A percentile compares a stretch with the other conserved stretches of the same genome.
phyloP scores from a whole-genome alignment of 2,329 filamentous ascomycete species.

The Penicillium sp. region DNA sequence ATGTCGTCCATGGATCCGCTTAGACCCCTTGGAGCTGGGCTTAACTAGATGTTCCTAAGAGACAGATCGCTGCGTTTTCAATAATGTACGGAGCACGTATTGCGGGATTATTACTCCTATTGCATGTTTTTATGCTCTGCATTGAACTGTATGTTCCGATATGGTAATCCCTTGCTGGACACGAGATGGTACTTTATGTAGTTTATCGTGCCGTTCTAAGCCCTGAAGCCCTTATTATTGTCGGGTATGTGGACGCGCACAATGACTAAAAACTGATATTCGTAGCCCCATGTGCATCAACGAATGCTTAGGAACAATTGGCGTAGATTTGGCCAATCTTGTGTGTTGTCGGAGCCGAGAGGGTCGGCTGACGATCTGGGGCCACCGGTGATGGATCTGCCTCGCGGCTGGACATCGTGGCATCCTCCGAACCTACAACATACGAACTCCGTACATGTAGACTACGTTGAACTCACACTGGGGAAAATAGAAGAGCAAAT shows the following conservation, averaged over 20 bases:
- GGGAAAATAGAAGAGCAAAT: not conserved
- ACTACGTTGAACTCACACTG: not conserved
- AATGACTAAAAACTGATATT: not conserved
- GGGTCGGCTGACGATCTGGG: conserved; percentile 5
- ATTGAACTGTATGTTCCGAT: not conserved
- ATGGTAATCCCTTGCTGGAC: not conserved
- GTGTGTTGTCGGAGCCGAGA: conserved; percentile 5
- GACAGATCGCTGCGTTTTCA: conserved; percentile 3
- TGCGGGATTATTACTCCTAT: not conserved
- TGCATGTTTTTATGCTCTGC: not conserved
- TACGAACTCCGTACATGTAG: not conserved
- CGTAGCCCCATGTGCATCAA: not conserved
- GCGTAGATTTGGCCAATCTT: not conserved
- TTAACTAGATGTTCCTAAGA: not conserved
- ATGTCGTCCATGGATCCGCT: not conserved
- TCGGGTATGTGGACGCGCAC: not conserved
- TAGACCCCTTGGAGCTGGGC: not conserved
- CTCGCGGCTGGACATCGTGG: conserved; percentile 4
- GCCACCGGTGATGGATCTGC: conserved; percentile 1
- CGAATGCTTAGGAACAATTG: not conserved
- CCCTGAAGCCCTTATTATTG: not conserved
- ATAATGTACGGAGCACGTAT: not conserved
- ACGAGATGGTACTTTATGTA: not conserved
- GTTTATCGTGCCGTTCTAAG: not conserved
- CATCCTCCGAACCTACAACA: not conserved